A percentile compares a stretch with the other conserved stretches of the same genome.
phyloP scores from a whole-genome alignment of 805 yeast species.

The Diddensiella transvaalensis region DNA sequence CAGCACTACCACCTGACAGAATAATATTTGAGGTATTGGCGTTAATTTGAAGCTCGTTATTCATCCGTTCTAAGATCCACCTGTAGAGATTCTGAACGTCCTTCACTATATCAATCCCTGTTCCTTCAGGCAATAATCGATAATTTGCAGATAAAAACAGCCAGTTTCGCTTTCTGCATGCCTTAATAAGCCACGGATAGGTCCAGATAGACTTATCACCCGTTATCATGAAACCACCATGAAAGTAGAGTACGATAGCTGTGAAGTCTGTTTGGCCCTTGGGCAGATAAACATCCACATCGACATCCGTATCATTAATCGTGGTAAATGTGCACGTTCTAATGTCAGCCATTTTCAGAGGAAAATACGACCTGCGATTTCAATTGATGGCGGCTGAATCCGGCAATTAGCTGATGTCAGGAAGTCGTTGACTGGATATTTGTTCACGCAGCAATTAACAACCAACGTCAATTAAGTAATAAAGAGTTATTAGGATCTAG shows the following conservation, averaged over 20 bases:
- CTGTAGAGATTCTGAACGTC: not conserved
- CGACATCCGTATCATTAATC: not conserved
- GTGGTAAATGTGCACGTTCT: not conserved
- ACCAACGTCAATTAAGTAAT: too few relatives aligned
- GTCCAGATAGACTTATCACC: constrained; percentile 7
- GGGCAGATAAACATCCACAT: constrained; percentile 4
- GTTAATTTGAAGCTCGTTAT: not conserved
- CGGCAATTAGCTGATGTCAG: too few relatives aligned
- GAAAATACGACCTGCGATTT: too few relatives aligned
- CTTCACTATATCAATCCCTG: not conserved
- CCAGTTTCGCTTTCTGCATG: constrained; percentile 2
- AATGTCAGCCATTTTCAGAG: too few relatives aligned
- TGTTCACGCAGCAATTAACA: too few relatives aligned
- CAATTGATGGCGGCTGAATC: too few relatives aligned
- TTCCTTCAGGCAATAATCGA: constrained; percentile 3
- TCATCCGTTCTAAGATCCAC: not conserved
- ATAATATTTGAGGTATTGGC: constrained; percentile 6
- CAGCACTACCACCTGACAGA: constrained; percentile 8
- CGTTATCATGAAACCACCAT: constrained; percentile 9
- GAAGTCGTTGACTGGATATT: too few relatives aligned
- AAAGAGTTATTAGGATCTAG: too few relatives aligned
- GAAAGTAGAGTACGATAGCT: constrained; percentile 5
- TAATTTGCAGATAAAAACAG: constrained; percentile 7
- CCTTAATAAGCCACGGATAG: constrained; percentile 6
- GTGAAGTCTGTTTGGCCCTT: not conserved